These are phyloP conservation scores for Mycogone perniciosa DNA, from an alignment of 2,329 filamentous ascomycete species.

Conservation along the genomic window DNA sequence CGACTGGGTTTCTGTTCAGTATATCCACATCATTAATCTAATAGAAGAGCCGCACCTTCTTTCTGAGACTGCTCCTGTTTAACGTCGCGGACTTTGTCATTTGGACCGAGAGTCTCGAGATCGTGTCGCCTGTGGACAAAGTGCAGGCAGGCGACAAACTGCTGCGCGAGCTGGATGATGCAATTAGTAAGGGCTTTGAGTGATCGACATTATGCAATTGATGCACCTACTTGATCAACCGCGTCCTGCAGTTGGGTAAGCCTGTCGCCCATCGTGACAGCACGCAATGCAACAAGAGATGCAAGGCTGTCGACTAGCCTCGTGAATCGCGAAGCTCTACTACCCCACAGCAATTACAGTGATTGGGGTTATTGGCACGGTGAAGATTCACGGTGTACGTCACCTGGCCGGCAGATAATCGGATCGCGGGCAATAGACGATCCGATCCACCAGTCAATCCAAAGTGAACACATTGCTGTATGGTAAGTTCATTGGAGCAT, in stretches of 20 bases:
- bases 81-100: conserved; percentile 52
- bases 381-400: neutral
- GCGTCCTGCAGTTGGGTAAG: conserved; percentile 81
- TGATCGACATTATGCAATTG: neutral
- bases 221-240: conserved; percentile 61
- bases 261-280: conserved; percentile 58
- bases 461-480: conserved; percentile 33
- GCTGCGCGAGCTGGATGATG: conserved; percentile 52
- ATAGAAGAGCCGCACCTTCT: conserved; percentile 35
- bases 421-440: conserved; percentile 25
- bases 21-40: neutral
- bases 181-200: neutral
- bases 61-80: conserved; percentile 48
- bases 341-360: neutral
- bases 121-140: conserved; percentile 64
- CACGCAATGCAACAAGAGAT: neutral
- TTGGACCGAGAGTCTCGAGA: conserved; percentile 51
- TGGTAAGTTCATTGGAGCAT: conserved; percentile 7
- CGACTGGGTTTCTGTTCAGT: conserved; percentile 36
- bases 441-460: conserved; percentile 17
- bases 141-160: conserved; percentile 61
- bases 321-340: neutral
- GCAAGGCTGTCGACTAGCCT: conserved; percentile 1
- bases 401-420: neutral
- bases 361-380: neutral